Evolutionary conservation across 345 rosid genomes (phyloP), one percentile per base, ranked within the genome.

Genomic region (Microcos paniculata): DNA sequence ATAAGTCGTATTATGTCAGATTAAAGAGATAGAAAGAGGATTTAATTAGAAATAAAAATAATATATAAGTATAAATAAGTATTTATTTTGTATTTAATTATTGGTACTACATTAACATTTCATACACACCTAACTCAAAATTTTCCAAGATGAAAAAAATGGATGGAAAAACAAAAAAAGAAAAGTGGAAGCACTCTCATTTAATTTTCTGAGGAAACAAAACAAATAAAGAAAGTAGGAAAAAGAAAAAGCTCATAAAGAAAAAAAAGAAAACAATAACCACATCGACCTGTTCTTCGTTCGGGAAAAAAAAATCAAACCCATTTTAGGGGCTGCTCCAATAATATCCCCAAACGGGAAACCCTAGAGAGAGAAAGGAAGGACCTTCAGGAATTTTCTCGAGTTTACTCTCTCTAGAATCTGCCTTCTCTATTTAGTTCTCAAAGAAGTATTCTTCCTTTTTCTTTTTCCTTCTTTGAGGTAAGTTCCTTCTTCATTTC

Each of bases 391-490:
- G 23, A 67, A 24, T 67, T 26, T 26, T 46, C 71, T 67, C 71
- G 40, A 35, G 4, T 35, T 2, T 31, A 57, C 62, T 38, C n/a
- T 71, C 30, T 51, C 62, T 55, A 55, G 80, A 71, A 71, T 63
- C 64, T 64, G 62, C 71, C 35, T n/a, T 71, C 4, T 35, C 11
- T 21, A 24, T 65, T 23, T 24, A 21, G 30, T 49, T 30, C 14
- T 23, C 30, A 33, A 0, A 46, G 5, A 66, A 43, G 9, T 12
- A 63, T 19, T 28, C 16, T 63, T 35, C 68, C 1, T 19, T n/a
- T 42, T 30, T 10, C 48, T 14, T 21, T 13, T 1, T 16, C 12
- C 48, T 43, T 12, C 8, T 70, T 66, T 18, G 19, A 79, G 82
- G 82, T 74, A 4, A 15, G 71, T 42, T 40, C 63, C 15, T 59